Evolutionary conservation across 148 eudicot genomes (phyloP), one percentile per base, ranked within the genome.

Genomic region (Vaccinium macrocarpon): DNA sequence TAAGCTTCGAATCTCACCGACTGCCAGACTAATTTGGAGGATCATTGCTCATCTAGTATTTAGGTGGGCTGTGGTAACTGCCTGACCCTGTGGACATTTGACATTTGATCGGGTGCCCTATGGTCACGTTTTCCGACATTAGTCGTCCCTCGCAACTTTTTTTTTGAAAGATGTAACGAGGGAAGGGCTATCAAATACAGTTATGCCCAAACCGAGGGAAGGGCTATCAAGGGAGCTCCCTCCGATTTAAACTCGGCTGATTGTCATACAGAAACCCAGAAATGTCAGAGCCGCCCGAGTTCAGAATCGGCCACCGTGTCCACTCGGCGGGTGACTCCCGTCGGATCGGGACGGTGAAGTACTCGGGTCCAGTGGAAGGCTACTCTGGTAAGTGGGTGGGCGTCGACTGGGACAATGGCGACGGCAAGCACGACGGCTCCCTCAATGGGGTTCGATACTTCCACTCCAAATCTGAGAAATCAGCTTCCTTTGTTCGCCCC

Each of bases 321-420:
- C 95, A 94, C 87, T 88, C 83, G 48, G 71, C 66, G 13, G 94
- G 93, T 0, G 92, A 92, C 71, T 57, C 82, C 4, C 85, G 88
- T 29, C 84, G 98, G 84, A 90, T 88, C 76, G 98, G 99, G 32
- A 93, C 95, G 13, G 99, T 96, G 46, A 91, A 89, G 82, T 96
- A 94, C 64, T 79, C 86, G 50, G 99, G 99, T 5, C 25, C 87
- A 21, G 94, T 96, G 9, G 88, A 91, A 57, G 97, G 96, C 7
- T 88, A 93, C 83, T 87, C 95, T 10, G 97, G 98, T 25, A 70
- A 84, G 1, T 96, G 98, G 99, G 88, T 93, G 35, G 99, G 99
- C 29, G 93, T 96, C 50, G 97, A 96, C 80, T 96, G 99, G 99
- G 98, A 96, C 87, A 90, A 88, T 83, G 91, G 86, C 48, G 92